Evolutionary conservation across 768 basidiomycete species (phyloP).

Genomic region (Clitopilus passeckerianus): DNA sequence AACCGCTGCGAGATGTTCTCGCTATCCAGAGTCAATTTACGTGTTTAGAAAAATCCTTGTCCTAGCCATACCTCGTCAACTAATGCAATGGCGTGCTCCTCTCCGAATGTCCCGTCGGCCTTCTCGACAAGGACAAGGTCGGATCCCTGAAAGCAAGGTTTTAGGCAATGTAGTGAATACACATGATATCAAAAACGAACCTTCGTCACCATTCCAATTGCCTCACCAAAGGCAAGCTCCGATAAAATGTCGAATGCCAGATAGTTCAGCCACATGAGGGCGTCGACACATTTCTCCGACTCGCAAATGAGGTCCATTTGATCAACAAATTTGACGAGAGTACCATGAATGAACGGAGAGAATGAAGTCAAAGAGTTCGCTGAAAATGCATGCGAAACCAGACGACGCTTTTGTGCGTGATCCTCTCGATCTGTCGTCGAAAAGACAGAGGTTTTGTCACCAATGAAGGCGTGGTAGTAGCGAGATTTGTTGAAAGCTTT

Average conservation of each 20-base stretch:
- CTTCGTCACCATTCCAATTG: conserved; percentile 24
- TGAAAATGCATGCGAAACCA: conserved; percentile 26
- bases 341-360: conserved; percentile 12
- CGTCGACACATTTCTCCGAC: conserved; percentile 14
- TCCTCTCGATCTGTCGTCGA: conserved; percentile 22
- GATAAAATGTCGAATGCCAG: conserved; percentile 27
- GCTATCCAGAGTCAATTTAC: conserved; percentile 7
- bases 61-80: conserved; percentile 20
- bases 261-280: conserved; percentile 27
- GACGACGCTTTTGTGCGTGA: conserved; percentile 24
- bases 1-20: conserved; percentile 22
- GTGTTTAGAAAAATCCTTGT: background rate
- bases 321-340: conserved; percentile 9
- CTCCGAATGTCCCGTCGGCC: conserved; percentile 10
- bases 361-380: conserved; percentile 14
- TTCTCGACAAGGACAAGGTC: conserved; percentile 17
- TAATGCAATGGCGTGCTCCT: conserved; percentile 19
- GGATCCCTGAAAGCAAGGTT: conserved; percentile 11
- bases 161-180: background rate
- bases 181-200: conserved; percentile 5
- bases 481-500: conserved; percentile 22
- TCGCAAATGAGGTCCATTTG: conserved; percentile 17
- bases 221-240: conserved; percentile 26
- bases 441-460: conserved; percentile 22
- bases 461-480: conserved; percentile 26